A percentile compares a stretch with the other conserved stretches of the same genome.
phyloP scores from a whole-genome alignment of 352 stramenopile genomes.

The Phytopythium litorale region DNA sequence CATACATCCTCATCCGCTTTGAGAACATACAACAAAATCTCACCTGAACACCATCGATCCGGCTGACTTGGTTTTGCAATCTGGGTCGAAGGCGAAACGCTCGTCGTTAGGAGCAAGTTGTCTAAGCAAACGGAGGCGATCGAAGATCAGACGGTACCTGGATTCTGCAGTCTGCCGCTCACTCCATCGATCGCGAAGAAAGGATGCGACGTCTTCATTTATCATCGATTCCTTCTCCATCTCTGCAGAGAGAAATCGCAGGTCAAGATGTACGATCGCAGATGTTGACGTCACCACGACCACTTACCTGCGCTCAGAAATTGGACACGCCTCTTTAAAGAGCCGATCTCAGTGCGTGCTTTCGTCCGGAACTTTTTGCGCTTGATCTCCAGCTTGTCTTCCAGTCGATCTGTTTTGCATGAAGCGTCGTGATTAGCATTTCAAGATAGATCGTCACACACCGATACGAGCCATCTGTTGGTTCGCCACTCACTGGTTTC shows the following conservation, averaged over 20 bases:
- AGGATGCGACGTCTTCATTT: slow-evolving; percentile 5
- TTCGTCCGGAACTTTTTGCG: slow-evolving; percentile 40
- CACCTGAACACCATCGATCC: background rate
- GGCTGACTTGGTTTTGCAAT: background rate
- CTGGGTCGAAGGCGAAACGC: background rate
- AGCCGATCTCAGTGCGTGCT: slow-evolving; percentile 41
- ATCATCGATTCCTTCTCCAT: slow-evolving; percentile 8
- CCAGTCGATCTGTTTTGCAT: slow-evolving; percentile 20
- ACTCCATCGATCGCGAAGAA: slow-evolving; percentile 1
- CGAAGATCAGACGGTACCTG: background rate
- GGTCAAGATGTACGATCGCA: background rate
- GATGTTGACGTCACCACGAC: background rate
- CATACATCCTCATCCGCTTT: background rate
- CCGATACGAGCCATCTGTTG: background rate
- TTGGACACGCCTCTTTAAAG: slow-evolving; percentile 29
- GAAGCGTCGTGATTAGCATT: background rate
- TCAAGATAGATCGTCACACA: background rate
- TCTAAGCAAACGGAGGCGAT: background rate
- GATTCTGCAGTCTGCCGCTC: background rate
- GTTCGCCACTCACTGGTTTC: slow-evolving; percentile 28
- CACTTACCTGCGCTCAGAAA: slow-evolving; percentile 30
- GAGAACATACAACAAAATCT: background rate
- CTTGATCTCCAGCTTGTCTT: slow-evolving; percentile 39
- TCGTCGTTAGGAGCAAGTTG: background rate
- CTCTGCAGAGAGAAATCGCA: background rate